Conservation (phyloP, 2,329 filamentous ascomycete species). For the Diaporthe humulicola region DNA sequence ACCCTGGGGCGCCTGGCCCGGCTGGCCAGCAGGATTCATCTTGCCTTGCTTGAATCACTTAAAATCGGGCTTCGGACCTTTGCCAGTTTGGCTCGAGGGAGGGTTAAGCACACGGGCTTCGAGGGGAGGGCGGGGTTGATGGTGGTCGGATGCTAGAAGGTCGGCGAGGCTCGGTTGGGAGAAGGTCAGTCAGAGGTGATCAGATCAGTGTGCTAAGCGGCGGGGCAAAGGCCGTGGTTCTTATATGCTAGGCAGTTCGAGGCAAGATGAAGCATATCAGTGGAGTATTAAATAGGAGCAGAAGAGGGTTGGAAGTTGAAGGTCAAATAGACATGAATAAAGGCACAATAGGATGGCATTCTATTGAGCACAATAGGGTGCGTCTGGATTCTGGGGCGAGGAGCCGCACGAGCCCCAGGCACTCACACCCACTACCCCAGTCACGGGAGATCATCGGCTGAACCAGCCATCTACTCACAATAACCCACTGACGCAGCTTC, state of each 20-base stretch:
- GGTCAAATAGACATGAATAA: neutral
- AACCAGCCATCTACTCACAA: neutral
- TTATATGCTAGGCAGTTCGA: too few species aligned
- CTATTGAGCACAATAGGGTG: slow-evolving; percentile 3
- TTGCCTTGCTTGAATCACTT: neutral
- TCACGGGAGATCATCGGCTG: slow-evolving; percentile 8
- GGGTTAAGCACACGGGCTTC: neutral
- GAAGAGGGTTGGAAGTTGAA: neutral
- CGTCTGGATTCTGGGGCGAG: neutral
- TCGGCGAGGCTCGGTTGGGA: neutral
- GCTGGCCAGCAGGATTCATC: slow-evolving; percentile 41
- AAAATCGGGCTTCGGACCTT: too few species aligned
- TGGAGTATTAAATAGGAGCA: neutral
- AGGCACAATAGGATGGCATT: neutral
- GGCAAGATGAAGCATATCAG: neutral
- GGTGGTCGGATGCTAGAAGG: neutral
- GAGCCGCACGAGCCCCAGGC: neutral
- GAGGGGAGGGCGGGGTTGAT: neutral
- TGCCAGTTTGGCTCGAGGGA: neutral
- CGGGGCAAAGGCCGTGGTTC: neutral
- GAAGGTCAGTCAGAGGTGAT: neutral
- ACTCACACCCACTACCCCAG: too few species aligned
- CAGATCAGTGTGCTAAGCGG: too few species aligned
- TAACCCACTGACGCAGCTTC: neutral
- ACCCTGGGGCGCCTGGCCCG: slow-evolving; percentile 40